Evolutionary conservation across 2,329 filamentous ascomycete species (phyloP).

Genomic region (Botrytis pseudocinerea): DNA sequence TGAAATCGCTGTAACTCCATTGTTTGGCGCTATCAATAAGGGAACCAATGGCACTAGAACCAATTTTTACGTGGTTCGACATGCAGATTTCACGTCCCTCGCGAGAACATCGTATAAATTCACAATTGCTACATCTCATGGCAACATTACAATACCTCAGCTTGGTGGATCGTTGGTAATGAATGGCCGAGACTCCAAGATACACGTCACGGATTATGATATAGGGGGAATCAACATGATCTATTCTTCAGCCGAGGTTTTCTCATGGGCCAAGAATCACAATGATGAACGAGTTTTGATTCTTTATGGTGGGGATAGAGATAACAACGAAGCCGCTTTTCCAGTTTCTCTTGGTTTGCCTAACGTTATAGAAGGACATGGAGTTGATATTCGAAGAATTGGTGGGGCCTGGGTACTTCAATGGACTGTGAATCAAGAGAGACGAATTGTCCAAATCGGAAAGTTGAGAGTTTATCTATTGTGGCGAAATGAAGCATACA

Average conservation of each 20-base stretch:
- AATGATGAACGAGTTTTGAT: conserved; percentile 54
- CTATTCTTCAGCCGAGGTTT: conserved; percentile 68
- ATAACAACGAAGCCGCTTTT: conserved; percentile 57
- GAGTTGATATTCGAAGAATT: neutral
- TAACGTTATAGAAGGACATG: conserved; percentile 10
- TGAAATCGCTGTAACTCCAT: conserved; percentile 62
- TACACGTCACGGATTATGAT: conserved; percentile 65
- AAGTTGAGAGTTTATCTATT: conserved; percentile 24
- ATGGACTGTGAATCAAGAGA: conserved; percentile 52
- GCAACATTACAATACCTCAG: conserved; percentile 58
- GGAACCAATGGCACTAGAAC: conserved; percentile 47
- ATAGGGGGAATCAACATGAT: conserved; percentile 57
- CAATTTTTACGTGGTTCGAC: conserved; percentile 65
- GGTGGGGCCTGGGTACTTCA: conserved; percentile 46
- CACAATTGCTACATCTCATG: conserved; percentile 56
- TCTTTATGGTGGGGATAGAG: conserved; percentile 60
- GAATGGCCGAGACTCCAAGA: conserved; percentile 62
- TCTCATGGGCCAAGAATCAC: conserved; percentile 63
- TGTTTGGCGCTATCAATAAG: conserved; percentile 45
- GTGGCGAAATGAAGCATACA: conserved; percentile 65
- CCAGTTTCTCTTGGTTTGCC: conserved; percentile 4
- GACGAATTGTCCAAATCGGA: conserved; percentile 50
- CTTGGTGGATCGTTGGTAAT: conserved; percentile 56
- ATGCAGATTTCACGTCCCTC: conserved; percentile 53
- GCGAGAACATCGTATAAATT: conserved; percentile 22